Conservation (phyloP, 2,329 filamentous ascomycete genomes). For the Aspergillus niger region DNA sequence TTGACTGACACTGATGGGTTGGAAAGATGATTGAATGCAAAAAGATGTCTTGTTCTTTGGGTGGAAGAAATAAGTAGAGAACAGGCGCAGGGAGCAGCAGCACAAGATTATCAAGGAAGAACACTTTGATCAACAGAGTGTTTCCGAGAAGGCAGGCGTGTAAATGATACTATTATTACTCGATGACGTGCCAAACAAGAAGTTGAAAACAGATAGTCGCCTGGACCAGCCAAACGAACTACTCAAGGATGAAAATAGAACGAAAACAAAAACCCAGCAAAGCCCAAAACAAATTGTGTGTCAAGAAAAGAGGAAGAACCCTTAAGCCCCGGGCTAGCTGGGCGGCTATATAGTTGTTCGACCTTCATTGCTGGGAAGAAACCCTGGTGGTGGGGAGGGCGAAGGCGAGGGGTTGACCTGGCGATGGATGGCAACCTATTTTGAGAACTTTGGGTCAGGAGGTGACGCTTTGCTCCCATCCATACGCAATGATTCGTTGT, state of each 20-base stretch:
- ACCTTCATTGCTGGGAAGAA: not conserved
- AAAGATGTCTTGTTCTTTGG: constrained; percentile 5
- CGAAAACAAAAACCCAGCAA: constrained; percentile 28
- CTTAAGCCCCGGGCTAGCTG: constrained; percentile 18
- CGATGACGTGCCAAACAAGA: constrained; percentile 1
- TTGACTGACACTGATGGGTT: constrained; percentile 17
- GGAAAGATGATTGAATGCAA: constrained; percentile 6
- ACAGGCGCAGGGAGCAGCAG: constrained; percentile 14
- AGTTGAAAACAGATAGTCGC: constrained; percentile 25
- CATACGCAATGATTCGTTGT: constrained; percentile 11
- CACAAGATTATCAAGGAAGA: constrained; percentile 5
- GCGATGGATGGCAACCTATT: not conserved
- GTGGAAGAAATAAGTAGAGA: constrained; percentile 2
- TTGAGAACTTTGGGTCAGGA: not conserved
- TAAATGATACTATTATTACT: constrained; percentile 31
- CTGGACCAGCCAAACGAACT: constrained; percentile 49
- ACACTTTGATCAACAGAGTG: constrained; percentile 42
- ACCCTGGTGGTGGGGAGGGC: not conserved
- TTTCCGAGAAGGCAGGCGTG: constrained; percentile 23
- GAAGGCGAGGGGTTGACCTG: constrained; percentile 1
- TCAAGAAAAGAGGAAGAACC: constrained; percentile 23
- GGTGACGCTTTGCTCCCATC: not conserved
- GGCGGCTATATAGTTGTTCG: constrained; percentile 39
- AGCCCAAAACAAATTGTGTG: constrained; percentile 38
- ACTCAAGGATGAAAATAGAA: constrained; percentile 38